Evolutionary conservation across 108 stramenopile species (phyloP), one percentile per base, ranked within the genome.

Genomic region (Bacterosira constricta): DNA sequence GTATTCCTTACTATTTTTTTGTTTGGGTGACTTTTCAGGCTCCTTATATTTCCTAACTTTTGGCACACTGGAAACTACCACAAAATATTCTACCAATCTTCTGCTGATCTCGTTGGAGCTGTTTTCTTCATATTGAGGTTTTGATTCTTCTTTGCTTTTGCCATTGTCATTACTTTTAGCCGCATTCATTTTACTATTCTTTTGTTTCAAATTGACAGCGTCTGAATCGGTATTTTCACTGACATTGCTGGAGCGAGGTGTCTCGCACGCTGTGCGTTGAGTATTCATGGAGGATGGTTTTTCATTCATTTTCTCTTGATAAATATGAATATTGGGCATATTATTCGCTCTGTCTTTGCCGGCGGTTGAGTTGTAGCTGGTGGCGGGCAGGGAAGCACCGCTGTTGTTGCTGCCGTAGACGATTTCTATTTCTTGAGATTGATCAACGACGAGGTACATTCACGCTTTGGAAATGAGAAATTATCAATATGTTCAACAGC

Each of bases 1-100:
- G 27, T 2, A 25, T 38, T 29, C 45, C 34, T 23, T 70, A 36
- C 39, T 34, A 53, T 31, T 37, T 9, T 20, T 56, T 15, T 20
- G 17, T 18, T 53, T 66, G n/a, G 38, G 6, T 42, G 39, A 20
- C 26, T 46, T 66, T 23, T 77, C 71, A 10, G 23, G 4, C 7
- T 71, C 75, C 11, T 69, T 37, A 1, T 27, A 47, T 47, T 21
- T 52, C 12, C 41, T 46, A 30, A 46, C 18, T 38, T 63, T 69
- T 51, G 77, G 73, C 20, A 75, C 73, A 32, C 79, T 81, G 15
- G 87, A 88, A 5, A 93, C 85, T 11, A 96, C 87, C 11, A 93
- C 89, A 63, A 96, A 89, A 58, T 96, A 96, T 65, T 96, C 95
- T 13, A 93, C 92, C 53, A 94, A 73, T 44, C 92, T 80, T 18